Base-by-base conservation (phyloP, 345 rosid species). In the Corchorus olitorius region DNA sequence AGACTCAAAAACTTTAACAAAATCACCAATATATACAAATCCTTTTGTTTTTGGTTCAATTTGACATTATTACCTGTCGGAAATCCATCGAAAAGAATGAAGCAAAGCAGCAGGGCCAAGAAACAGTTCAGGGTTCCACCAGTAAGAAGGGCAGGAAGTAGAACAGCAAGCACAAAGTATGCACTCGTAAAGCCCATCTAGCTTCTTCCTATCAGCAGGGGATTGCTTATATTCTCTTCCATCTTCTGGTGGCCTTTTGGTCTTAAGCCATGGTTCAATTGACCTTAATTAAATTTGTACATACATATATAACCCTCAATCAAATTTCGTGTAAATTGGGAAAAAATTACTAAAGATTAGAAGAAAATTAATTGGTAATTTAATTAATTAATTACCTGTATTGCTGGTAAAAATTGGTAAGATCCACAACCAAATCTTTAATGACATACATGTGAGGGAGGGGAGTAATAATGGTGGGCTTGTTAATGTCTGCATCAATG, bases 91-190 rank as follows among this genome's bases (percentile, higher is more conserved):
- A 65, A 86, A 88, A 9, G 87, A 89, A 45, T 91, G 94, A 72
- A 91, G 83, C 78, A 90, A 79, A 45, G 97, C 65, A 0, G 92
- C 94, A 1, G 91, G 93, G 41, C 96, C 92, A 1, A 82, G 82
- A 75, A 84, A 91, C 79, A 86, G 88, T 75, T 92, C 89, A 4
- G 94, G 91, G 62, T 84, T 92, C 95, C 93, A 91, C 97, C 93
- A 88, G 19, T 89, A 88, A 1, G 91, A 83, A 8, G 93, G 92
- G 78, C 95, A 89, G 0, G 91, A 85, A 33, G 89, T 79, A 61
- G 80, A 88, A 50, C 97, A 90, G 69, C 95, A 90, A 1, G 94
- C 95, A 48, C 98, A 90, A 3, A 91, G 34, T 62, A 90, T 90
- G 83, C 95, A 92, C 77, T 92, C 95, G 16, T 93, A 87, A 11